Evolutionary conservation across 2,329 filamentous ascomycete genomes (phyloP).

Genomic region (Pseudogymnoascus pannorum): DNA sequence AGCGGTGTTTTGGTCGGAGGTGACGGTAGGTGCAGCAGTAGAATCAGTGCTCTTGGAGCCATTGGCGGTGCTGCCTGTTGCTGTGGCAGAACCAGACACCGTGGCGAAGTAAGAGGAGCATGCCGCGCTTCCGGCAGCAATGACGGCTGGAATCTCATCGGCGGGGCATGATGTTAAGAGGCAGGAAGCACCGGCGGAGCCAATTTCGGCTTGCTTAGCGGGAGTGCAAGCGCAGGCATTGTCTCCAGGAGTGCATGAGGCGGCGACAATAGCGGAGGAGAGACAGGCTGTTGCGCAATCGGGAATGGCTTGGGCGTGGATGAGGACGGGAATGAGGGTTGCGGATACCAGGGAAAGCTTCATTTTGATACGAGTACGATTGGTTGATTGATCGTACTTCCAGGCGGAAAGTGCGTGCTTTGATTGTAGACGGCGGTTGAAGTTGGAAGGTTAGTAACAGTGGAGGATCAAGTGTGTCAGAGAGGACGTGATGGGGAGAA

Average conservation of each 20-base stretch:
- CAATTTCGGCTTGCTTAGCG: background rate
- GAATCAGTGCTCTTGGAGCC: background rate
- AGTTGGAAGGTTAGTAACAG: background rate
- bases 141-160: background rate
- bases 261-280: background rate
- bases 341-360: slow-evolving; percentile 5
- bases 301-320: background rate
- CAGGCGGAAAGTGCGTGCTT: background rate
- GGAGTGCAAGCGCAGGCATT: background rate
- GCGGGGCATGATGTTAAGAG: background rate
- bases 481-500: background rate
- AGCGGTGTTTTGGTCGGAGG: background rate
- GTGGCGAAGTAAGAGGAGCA: background rate
- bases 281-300: background rate
- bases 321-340: background rate
- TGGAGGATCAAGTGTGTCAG: background rate
- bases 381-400: background rate
- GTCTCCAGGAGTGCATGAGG: background rate
- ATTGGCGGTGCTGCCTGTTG: background rate
- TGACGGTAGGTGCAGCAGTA: background rate
- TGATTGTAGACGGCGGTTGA: background rate
- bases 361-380: background rate
- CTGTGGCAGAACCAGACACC: background rate
- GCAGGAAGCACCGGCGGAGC: background rate
- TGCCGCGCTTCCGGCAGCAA: background rate